These are phyloP conservation scores for Loxodes magnus DNA, from an alignment of 73 alveolate genomes.

Conservation along the genomic window DNA sequence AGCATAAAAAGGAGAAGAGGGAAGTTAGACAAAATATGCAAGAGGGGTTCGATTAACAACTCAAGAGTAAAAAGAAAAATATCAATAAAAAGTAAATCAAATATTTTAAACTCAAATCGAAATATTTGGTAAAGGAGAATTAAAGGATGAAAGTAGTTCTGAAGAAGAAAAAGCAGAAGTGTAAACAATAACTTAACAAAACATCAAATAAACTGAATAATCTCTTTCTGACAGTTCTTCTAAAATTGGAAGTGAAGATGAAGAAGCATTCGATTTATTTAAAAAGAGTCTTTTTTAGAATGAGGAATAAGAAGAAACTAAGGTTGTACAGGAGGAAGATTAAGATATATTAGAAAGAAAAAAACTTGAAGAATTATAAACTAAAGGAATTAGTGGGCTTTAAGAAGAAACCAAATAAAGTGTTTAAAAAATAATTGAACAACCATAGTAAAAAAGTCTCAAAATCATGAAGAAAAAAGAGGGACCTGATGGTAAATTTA, in stretches of 20 bases:
- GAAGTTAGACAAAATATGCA: conserved; percentile 17
- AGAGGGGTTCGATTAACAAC: conserved; percentile 27
- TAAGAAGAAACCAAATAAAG: conserved; percentile 10
- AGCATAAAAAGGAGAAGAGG: conserved; percentile 5
- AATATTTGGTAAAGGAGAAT: conserved; percentile 26
- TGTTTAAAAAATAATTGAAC: background rate
- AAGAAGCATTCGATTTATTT: too few relatives aligned
- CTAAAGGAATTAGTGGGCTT: too few relatives aligned
- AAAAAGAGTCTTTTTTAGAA: too few relatives aligned
- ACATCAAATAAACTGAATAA: conserved; percentile 19
- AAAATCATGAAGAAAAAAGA: background rate
- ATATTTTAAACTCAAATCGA: conserved; percentile 15
- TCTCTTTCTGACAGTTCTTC: too few relatives aligned
- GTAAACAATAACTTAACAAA: conserved; percentile 24
- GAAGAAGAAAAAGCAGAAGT: conserved; percentile 24
- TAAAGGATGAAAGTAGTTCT: conserved; percentile 22
- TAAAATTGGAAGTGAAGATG: too few relatives aligned
- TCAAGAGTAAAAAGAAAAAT: conserved; percentile 24
- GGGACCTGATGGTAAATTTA: conserved; percentile 1
- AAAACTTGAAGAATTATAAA: conserved; percentile 22
- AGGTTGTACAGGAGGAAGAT: conserved; percentile 14
- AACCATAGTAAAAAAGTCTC: background rate
- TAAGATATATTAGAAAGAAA: conserved; percentile 22
- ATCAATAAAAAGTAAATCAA: conserved; percentile 11
- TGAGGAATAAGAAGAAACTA: conserved; percentile 16